A percentile compares a stretch with the other conserved stretches of the same genome.
These are phyloP conservation scores for Wickerhamiella siamensis DNA, from an alignment of 805 yeast species.

Conservation along the genomic window DNA sequence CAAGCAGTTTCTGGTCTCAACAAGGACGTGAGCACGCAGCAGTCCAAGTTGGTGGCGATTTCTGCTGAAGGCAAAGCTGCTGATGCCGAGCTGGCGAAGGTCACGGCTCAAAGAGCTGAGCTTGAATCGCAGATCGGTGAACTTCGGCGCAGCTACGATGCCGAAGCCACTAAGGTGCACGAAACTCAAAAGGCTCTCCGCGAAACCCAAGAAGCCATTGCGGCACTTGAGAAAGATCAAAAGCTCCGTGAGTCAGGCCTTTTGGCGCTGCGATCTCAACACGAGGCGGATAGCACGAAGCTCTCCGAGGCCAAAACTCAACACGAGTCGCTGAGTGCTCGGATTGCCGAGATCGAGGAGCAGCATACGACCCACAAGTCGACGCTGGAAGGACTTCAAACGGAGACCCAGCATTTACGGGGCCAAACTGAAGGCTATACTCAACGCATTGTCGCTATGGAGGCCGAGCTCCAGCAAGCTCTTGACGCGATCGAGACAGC, in stretches of 20 bases:
- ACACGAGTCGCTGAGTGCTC: neutral
- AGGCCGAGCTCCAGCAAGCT: conserved; percentile 9
- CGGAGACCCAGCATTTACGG: conserved; percentile 8
- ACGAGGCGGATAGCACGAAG: conserved; percentile 10
- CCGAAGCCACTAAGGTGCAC: conserved; percentile 61
- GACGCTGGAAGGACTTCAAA: conserved; percentile 2
- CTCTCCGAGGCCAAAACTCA: conserved; percentile 24
- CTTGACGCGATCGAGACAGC: conserved; percentile 5
- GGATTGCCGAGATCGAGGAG: conserved; percentile 16
- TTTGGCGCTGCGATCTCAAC: conserved; percentile 16
- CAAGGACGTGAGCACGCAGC: conserved; percentile 54
- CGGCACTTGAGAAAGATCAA: conserved; percentile 17
- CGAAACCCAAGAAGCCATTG: conserved; percentile 43
- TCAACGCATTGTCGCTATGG: conserved; percentile 7
- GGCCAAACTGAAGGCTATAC: conserved; percentile 6
- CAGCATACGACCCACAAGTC: conserved; percentile 14
- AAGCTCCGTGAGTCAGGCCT: conserved; percentile 17
- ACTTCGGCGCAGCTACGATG: conserved; percentile 58
- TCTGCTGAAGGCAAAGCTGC: conserved; percentile 58
- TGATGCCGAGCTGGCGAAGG: conserved; percentile 59
- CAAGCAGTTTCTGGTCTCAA: conserved; percentile 35
- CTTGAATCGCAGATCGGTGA: conserved; percentile 57
- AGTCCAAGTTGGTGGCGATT: neutral
- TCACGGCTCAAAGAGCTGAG: conserved; percentile 50
- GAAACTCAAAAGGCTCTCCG: conserved; percentile 48